Conservation (phyloP, 225 moss, liverwort and hornwort genomes). For the Sphagnum contortum region DNA sequence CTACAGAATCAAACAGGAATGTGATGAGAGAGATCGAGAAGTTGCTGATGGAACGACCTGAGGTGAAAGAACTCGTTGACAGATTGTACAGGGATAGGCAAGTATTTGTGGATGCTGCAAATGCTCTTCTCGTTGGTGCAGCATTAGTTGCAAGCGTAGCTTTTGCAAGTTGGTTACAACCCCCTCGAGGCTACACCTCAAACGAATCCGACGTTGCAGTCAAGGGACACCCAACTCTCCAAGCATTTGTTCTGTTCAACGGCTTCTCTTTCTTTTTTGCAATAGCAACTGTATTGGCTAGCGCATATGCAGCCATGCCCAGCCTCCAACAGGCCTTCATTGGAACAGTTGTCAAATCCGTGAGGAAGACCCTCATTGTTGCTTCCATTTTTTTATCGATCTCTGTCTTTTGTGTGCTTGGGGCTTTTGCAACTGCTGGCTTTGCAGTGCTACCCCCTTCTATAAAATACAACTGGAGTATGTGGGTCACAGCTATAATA, state of each 20-base stretch:
- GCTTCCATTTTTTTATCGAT: conserved; percentile 31
- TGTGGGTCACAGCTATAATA: conserved; percentile 20
- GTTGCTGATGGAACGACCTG: conserved; percentile 30
- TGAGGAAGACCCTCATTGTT: conserved; percentile 25
- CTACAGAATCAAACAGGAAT: conserved; percentile 29
- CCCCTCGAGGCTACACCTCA: conserved; percentile 23
- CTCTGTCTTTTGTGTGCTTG: conserved; percentile 30
- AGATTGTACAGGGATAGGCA: conserved; percentile 39
- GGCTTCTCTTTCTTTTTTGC: conserved; percentile 38
- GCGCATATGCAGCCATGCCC: conserved; percentile 34
- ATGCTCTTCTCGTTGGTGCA: conserved; percentile 40
- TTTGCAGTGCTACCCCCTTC: conserved; percentile 34
- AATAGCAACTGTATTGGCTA: conserved; percentile 34
- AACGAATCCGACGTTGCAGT: conserved; percentile 26
- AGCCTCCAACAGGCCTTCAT: conserved; percentile 36
- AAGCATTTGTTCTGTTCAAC: conserved; percentile 38
- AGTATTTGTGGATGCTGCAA: conserved; percentile 36
- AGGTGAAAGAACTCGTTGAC: conserved; percentile 36
- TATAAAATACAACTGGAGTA: conserved; percentile 16
- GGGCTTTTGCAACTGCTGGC: conserved; percentile 34
- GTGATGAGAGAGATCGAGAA: conserved; percentile 33
- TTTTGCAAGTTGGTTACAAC: conserved; percentile 46
- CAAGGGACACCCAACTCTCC: conserved; percentile 19
- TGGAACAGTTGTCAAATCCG: conserved; percentile 27
- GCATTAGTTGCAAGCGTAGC: conserved; percentile 33